Percentiles rank a stretch among this genome's conserved stretches.
Conservation (phyloP, 495 filamentous ascomycete genomes). For the Acidiella bohemica region DNA sequence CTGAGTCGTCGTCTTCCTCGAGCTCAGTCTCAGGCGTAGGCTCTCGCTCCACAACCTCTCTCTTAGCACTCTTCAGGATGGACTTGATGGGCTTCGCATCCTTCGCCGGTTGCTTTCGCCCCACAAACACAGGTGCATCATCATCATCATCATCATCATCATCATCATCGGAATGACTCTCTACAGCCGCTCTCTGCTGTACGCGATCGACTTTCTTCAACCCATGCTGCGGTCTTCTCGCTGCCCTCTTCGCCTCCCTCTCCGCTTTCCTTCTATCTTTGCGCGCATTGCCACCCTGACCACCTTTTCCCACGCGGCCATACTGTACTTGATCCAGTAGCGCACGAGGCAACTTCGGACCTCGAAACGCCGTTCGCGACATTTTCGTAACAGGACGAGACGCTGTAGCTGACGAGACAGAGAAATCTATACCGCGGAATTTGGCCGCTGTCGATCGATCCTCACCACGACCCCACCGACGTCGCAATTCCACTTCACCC, state of each 20-base stretch:
- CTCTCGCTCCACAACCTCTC: background rate
- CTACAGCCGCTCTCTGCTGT: slow-evolving; percentile 5
- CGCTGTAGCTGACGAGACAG: too few species aligned
- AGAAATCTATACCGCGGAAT: too few species aligned
- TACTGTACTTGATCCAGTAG: slow-evolving; percentile 48
- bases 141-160: slow-evolving; percentile 22
- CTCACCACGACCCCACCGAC: slow-evolving; percentile 3
- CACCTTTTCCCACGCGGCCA: slow-evolving; percentile 22
- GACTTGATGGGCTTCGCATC: slow-evolving; percentile 28
- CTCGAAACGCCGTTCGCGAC: slow-evolving; percentile 36
- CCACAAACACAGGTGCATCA: slow-evolving; percentile 1
- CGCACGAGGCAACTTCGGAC: slow-evolving; percentile 48
- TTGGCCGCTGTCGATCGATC: slow-evolving; percentile 1
- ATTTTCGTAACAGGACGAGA: too few species aligned
- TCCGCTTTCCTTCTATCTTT: slow-evolving; percentile 51
- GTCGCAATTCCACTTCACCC: slow-evolving; percentile 15
- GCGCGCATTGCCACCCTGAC: slow-evolving; percentile 33
- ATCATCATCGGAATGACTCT: slow-evolving; percentile 22
- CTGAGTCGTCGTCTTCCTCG: slow-evolving; percentile 2
- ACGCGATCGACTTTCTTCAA: slow-evolving; percentile 22
- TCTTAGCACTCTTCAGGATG: slow-evolving; percentile 30
- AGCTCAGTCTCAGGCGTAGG: background rate
- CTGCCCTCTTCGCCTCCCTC: slow-evolving; percentile 40
- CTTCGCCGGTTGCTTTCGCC: slow-evolving; percentile 4
- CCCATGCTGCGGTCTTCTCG: slow-evolving; percentile 1